Evolutionary conservation across 345 rosid genomes (phyloP), one percentile per base, ranked within the genome.

Genomic region (Arabis hirsuta): DNA sequence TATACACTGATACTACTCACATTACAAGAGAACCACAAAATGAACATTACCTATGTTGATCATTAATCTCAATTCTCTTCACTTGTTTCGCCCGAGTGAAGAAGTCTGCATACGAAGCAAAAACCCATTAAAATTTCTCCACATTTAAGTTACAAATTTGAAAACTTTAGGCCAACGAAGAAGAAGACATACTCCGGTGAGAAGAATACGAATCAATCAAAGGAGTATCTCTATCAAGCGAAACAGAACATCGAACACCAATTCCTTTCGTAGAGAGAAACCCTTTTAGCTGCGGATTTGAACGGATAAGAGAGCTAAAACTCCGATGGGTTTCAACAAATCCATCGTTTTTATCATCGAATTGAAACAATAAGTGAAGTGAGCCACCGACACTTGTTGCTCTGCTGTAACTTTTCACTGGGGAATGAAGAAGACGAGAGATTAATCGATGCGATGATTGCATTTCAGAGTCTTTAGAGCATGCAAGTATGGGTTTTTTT

Each of bases 71-170:
- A 64, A 90, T 88, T 77, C 80, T 84, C 90, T 87, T 78, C 58
- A 79, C 73, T 70, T 81, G 92, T 79, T 92, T 92, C 1, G 96
- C 84, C 68, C 90, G 82, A 2, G 95, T 90, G 67, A 90, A 81
- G 65, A 92, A 88, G 59, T 62, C 96, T 92, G 79, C 67, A 79
- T 0, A 41, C 7, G n/a, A 24, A 75, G 5, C 39, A 36, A 64
- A 29, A 64, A 29, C 24, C 65, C 62, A 55, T 4, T 46, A 29
- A 45, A 12, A 43, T 12, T 11, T 7, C 46, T 14, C 48, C 19
- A 48, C 38, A 42, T 11, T 20, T 5, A 0, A 34, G 32, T 29
- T 1, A 10, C 12, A 69, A 71, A 44, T 6, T 12, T 11, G 46
- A 4, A 34, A 14, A 55, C 43, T 12, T 27, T 22, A 54, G 19